A percentile compares a stretch with the other conserved stretches of the same genome.
Evolutionary conservation across 495 filamentous ascomycete species (phyloP).

Genomic region (Aspergillus haitiensis): DNA sequence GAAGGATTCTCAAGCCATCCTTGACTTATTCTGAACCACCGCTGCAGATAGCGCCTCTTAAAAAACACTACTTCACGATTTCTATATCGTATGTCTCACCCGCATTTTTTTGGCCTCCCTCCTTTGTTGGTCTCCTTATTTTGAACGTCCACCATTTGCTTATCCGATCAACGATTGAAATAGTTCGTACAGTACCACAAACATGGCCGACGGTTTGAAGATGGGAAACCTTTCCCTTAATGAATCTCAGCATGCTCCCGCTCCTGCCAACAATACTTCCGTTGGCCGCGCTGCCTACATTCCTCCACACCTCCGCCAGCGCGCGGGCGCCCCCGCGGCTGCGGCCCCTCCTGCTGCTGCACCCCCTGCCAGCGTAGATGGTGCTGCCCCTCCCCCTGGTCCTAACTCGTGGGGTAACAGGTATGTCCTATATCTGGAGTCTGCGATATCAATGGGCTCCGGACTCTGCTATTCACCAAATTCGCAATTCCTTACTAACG

Average conservation of each 20-base stretch:
- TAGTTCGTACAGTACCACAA: slow-evolving; percentile 43
- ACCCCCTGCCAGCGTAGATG: slow-evolving; percentile 8
- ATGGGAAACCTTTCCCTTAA: slow-evolving; percentile 81
- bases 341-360: slow-evolving; percentile 32
- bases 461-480: neutral
- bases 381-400: slow-evolving; percentile 33
- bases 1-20: slow-evolving; percentile 15
- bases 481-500: slow-evolving; percentile 13
- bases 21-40: slow-evolving; percentile 18
- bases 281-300: slow-evolving; percentile 81
- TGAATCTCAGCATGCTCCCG: slow-evolving; percentile 68
- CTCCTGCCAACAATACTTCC: slow-evolving; percentile 23
- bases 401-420: slow-evolving; percentile 36
- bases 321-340: slow-evolving; percentile 45
- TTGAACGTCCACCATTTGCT: slow-evolving; percentile 9
- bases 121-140: too few species aligned
- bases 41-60: slow-evolving; percentile 12
- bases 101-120: slow-evolving; percentile 19
- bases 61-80: slow-evolving; percentile 12
- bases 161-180: slow-evolving; percentile 11
- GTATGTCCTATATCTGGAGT: slow-evolving; percentile 33
- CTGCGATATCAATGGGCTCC: slow-evolving; percentile 4
- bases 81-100: slow-evolving; percentile 19
- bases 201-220: slow-evolving; percentile 94
- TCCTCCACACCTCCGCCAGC: slow-evolving; percentile 84